phyloP scores from a whole-genome alignment of 2,329 filamentous ascomycete species.

The Ophiostoma perfectum region DNA sequence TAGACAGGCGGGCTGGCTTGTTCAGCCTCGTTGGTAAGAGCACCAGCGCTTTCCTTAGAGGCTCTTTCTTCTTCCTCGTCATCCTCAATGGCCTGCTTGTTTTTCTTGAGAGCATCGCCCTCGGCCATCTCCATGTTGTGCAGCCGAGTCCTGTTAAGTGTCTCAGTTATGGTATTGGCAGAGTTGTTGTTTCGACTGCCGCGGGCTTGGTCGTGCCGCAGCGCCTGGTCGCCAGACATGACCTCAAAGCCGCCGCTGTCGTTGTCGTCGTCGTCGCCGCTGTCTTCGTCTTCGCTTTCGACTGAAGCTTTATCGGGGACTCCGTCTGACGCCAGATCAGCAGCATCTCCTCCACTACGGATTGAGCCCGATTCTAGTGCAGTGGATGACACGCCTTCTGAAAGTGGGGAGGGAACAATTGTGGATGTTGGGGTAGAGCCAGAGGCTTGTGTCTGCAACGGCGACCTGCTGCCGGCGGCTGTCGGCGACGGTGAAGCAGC shows the following conservation, averaged over 20 bases:
- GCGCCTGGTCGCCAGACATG: constrained; percentile 36
- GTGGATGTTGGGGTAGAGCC: neutral
- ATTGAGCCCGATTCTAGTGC: neutral
- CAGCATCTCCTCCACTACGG: neutral
- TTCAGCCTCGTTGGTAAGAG: neutral
- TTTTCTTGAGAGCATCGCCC: constrained; percentile 43
- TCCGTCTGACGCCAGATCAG: constrained; percentile 25
- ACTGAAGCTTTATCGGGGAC: constrained; percentile 18
- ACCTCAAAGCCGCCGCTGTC: constrained; percentile 42
- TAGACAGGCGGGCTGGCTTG: neutral
- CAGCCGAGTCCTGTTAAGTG: constrained; percentile 40
- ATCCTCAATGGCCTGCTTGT: constrained; percentile 30
- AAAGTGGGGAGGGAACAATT: neutral
- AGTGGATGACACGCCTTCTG: neutral
- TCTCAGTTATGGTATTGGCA: neutral
- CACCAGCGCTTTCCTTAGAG: too few relatives aligned
- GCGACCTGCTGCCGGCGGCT: neutral
- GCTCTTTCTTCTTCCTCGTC: constrained; percentile 27
- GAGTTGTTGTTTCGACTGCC: neutral
- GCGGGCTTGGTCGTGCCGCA: constrained; percentile 30
- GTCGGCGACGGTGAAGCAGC: neutral
- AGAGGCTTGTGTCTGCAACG: neutral
- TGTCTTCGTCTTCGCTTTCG: constrained; percentile 41
- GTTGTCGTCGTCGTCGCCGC: constrained; percentile 37
- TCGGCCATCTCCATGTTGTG: constrained; percentile 58